Evolutionary conservation across 2,329 filamentous ascomycete species (phyloP).

Genomic region (Trichoderma guizhouense): DNA sequence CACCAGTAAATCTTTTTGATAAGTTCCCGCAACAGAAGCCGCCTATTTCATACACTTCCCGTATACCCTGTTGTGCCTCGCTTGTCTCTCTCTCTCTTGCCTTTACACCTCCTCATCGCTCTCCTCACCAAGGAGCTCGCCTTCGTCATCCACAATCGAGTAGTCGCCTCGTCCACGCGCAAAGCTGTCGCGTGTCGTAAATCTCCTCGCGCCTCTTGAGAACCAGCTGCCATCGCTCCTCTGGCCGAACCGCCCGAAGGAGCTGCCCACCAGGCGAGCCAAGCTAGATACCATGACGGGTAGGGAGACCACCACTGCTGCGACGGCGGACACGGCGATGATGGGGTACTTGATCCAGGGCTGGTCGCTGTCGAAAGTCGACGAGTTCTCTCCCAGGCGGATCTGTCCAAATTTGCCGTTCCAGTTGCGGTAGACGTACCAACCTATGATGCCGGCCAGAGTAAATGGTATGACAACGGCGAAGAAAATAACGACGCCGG

Average conservation of each 20-base stretch:
- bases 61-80: background rate
- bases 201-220: conserved; percentile 62
- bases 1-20: background rate
- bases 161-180: conserved; percentile 85
- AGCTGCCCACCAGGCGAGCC: conserved; percentile 61
- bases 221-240: conserved; percentile 49
- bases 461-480: conserved; percentile 74
- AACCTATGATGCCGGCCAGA: conserved; percentile 70
- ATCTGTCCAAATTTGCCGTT: conserved; percentile 89
- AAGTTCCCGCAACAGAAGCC: conserved; percentile 8
- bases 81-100: background rate
- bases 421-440: conserved; percentile 83
- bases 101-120: conserved; percentile 76
- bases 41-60: background rate
- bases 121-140: conserved; percentile 88
- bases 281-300: conserved; percentile 71
- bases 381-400: conserved; percentile 69
- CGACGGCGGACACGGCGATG: conserved; percentile 63
- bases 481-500: conserved; percentile 77
- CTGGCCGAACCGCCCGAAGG: conserved; percentile 50
- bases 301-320: conserved; percentile 57
- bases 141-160: conserved; percentile 84
- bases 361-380: conserved; percentile 63
- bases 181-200: conserved; percentile 87
- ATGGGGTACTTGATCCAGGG: conserved; percentile 82